Evolutionary conservation across 441 rosid species (phyloP), one percentile per base, ranked within the genome.

Genomic region (Brassica hybrid): DNA sequence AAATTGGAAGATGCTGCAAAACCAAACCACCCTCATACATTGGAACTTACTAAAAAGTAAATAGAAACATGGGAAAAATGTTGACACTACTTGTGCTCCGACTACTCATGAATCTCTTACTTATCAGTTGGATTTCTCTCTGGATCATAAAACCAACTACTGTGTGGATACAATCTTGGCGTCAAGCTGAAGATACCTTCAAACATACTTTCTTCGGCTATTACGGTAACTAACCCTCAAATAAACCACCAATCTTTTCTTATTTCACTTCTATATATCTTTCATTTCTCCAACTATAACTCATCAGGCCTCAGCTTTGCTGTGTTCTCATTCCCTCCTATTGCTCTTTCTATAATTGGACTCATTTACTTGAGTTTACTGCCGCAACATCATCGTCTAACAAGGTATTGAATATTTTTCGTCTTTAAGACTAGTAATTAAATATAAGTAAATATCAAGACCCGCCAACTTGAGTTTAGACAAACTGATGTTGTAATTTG

Each of bases 311-410:
- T 92, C 70, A 81, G 85, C 81, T 92, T 92, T 82, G 83, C 81
- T 14, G 91, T 84, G 43, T 86, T 77, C 75, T 80, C 97, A 60
- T 86, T 89, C 79, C 98, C 97, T 68, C 79, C 88, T 43, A 83
- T 91, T 80, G 89, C 88, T 76, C 43, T 90, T 74, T 87, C 89
- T 59, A 83, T 84, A 13, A 41, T 83, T 60, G 98, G 95, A 71
- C 80, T 81, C 18, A 52, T 90, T 67, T 85, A 84, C 89, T 77
- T 87, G 86, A 87, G 81, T 76, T 80, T 43, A 11, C 50, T 43
- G 50, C 50, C 50, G n/a, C 50, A 43, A 43, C 50, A 43, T 3
- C 50, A 43, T 43, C 50, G 50, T 43, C 50, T 43, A 43, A 43
- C 50, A 43, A 12, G 50, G 50, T 43, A 43, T 3, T 43, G 1